These are phyloP conservation scores for Quercus lobata DNA, from an alignment of 331 rosid genomes.

Conservation along the genomic window DNA sequence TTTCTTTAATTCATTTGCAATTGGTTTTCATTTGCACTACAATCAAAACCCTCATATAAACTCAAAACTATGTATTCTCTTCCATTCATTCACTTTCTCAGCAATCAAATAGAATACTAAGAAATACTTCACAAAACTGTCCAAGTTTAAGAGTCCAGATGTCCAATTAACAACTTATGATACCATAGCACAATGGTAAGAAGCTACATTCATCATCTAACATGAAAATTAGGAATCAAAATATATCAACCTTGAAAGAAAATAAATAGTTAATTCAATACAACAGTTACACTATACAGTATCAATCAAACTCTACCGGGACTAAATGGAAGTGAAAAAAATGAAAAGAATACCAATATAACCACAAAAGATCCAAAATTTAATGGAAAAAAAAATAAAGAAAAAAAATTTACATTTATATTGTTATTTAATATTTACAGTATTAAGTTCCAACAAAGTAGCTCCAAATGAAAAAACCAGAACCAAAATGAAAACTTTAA, in stretches of 20 bases:
- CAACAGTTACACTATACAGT: constrained; percentile 15
- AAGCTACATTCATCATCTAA: not conserved
- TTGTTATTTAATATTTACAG: not conserved
- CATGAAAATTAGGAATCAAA: not conserved
- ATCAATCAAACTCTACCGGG: not conserved
- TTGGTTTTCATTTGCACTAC: not conserved
- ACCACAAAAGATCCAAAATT: not conserved
- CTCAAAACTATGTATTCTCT: not conserved
- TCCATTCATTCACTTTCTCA: not conserved
- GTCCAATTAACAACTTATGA: not conserved
- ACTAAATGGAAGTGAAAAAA: not conserved
- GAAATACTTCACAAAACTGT: not conserved
- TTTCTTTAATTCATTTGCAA: not conserved
- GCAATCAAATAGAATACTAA: constrained; percentile 4
- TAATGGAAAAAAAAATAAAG: not conserved
- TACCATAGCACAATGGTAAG: not conserved
- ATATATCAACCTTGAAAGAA: not conserved
- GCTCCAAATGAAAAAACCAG: not conserved
- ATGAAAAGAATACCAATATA: not conserved
- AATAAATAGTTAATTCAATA: not conserved
- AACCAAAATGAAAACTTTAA: not conserved
- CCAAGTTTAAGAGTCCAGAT: not conserved
- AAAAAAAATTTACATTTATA: not conserved
- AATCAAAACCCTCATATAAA: not conserved
- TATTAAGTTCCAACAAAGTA: not conserved